A percentile compares a stretch with the other conserved stretches of the same genome.
Evolutionary conservation across 495 filamentous ascomycete species (phyloP).

Genomic region (Peziza echinospora): DNA sequence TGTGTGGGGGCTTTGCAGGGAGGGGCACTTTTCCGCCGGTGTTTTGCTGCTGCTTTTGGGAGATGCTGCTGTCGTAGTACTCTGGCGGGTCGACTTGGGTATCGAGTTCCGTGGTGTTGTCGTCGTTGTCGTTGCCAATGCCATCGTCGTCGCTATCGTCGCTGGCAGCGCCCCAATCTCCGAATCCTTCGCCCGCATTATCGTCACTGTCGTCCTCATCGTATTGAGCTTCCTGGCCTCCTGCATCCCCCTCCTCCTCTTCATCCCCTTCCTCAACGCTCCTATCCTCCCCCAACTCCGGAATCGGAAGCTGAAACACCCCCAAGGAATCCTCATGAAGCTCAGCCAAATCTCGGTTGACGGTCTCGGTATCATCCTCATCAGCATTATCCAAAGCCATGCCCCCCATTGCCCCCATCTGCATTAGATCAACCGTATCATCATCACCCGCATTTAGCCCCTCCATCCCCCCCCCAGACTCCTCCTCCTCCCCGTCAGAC

Average conservation of each 20-base stretch:
- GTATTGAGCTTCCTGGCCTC: not conserved
- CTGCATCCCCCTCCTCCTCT: not conserved
- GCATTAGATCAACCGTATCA: slow-evolving; percentile 5
- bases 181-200: not conserved
- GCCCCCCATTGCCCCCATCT: not conserved
- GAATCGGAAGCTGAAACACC: slow-evolving; percentile 2
- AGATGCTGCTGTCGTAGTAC: slow-evolving; percentile 19
- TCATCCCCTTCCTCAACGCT: slow-evolving; percentile 1
- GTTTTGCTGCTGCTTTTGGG: slow-evolving; percentile 9
- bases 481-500: not conserved
- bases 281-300: not conserved
- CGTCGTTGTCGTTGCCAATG: slow-evolving; percentile 11
- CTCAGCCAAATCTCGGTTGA: not conserved
- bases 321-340: not conserved
- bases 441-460: slow-evolving; percentile 7
- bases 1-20: slow-evolving; percentile 1
- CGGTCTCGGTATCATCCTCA: not conserved
- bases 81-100: slow-evolving; percentile 20
- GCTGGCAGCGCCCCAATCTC: not conserved
- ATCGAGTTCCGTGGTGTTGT: too few relatives aligned
- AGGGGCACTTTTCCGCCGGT: slow-evolving; percentile 3
- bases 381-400: slow-evolving; percentile 6
- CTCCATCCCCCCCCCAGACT: not conserved
- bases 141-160: slow-evolving; percentile 9
- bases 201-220: slow-evolving; percentile 1